A percentile compares a stretch with the other conserved stretches of the same genome.
Evolutionary conservation across 768 basidiomycete genomes (phyloP).

Genomic region (Collybia sordida): DNA sequence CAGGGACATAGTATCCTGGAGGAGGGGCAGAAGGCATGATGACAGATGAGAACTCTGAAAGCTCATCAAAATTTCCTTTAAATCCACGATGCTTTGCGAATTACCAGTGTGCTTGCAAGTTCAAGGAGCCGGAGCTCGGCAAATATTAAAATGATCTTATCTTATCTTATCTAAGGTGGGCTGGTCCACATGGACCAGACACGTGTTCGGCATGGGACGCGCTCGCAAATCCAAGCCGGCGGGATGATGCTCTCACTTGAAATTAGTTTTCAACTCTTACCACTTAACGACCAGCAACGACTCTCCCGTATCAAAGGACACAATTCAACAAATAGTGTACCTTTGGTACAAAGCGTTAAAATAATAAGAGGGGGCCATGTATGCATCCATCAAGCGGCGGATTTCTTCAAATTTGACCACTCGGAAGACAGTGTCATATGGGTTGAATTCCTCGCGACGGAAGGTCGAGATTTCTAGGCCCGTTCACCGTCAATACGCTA

Average conservation of each 20-base stretch:
- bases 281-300: too few relatives aligned
- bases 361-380: conserved; percentile 9
- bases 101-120: too few relatives aligned
- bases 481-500: conserved; percentile 57
- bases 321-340: too few relatives aligned
- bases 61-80: neutral
- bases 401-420: conserved; percentile 13
- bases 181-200: neutral
- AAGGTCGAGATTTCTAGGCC: conserved; percentile 34
- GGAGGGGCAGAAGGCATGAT: conserved; percentile 47
- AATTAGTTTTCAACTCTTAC: neutral
- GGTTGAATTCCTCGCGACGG: conserved; percentile 43
- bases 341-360: neutral
- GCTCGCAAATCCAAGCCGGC: conserved; percentile 2
- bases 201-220: conserved; percentile 11
- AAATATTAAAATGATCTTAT: conserved; percentile 13
- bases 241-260: conserved; percentile 1
- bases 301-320: neutral
- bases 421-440: conserved; percentile 55
- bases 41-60: neutral
- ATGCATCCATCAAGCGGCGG: conserved; percentile 15
- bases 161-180: conserved; percentile 9
- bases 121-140: neutral
- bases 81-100: conserved; percentile 2
- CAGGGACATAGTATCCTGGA: conserved; percentile 74